Percentiles rank a stretch among this genome's conserved stretches.
phyloP scores from a whole-genome alignment of 805 yeast species.

The Metschnikowia arizonensis region DNA sequence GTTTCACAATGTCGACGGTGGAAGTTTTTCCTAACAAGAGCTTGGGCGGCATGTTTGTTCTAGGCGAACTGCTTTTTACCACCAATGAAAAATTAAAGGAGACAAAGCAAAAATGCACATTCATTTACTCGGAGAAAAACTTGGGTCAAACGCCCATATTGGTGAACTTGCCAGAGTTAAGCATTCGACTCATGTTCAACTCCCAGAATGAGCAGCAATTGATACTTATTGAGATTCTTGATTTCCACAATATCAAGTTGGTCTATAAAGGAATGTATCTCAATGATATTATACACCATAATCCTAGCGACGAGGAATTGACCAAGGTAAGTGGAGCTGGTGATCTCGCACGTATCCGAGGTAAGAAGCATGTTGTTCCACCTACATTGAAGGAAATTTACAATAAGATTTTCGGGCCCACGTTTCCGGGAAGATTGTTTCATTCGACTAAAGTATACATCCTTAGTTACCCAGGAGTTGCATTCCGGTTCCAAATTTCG shows the following conservation, averaged over 20 bases:
- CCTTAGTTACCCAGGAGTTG: conserved; percentile 54
- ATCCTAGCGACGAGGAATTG: conserved; percentile 14
- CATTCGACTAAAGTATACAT: conserved; percentile 30
- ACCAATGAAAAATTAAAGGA: conserved; percentile 24
- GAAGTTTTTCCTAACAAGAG: conserved; percentile 34
- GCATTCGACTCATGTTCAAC: conserved; percentile 27
- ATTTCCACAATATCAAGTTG: conserved; percentile 22
- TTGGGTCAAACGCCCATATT: conserved; percentile 32
- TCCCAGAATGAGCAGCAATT: conserved; percentile 24
- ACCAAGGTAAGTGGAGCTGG: conserved; percentile 1
- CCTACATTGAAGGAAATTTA: conserved; percentile 43
- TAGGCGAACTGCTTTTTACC: conserved; percentile 29
- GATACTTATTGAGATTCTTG: conserved; percentile 28
- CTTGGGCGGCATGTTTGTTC: conserved; percentile 25
- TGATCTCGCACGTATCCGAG: background rate
- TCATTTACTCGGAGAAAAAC: conserved; percentile 28
- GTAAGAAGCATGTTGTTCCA: conserved; percentile 14
- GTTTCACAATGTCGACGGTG: conserved; percentile 12
- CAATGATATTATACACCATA: conserved; percentile 23
- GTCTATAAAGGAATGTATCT: conserved; percentile 31
- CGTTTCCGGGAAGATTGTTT: conserved; percentile 49
- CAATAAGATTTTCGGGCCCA: conserved; percentile 58
- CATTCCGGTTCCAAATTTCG: conserved; percentile 42
- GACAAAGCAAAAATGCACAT: conserved; percentile 26
- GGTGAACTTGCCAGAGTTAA: conserved; percentile 24